A percentile compares a stretch with the other conserved stretches of the same genome.
These are phyloP conservation scores for Rubia yunnanensis DNA, from an alignment of 257 asterid species.

Conservation along the genomic window DNA sequence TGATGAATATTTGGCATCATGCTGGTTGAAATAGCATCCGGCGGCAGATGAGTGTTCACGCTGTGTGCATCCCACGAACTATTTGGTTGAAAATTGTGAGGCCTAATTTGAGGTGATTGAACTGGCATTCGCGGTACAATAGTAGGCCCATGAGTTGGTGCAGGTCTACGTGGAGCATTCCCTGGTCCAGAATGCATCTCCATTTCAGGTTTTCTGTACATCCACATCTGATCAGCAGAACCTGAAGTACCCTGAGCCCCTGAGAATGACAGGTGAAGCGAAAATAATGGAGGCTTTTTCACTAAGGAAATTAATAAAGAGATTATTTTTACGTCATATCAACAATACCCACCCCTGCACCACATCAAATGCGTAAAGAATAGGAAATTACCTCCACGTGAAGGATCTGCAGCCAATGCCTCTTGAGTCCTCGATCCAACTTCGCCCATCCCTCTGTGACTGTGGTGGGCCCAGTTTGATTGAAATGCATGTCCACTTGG, in stretches of 20 bases:
- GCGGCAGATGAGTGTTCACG: conserved; percentile 37
- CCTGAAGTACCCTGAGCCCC: conserved; percentile 23
- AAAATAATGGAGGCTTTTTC: not conserved
- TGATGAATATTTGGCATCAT: conserved; percentile 37
- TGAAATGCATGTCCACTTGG: conserved; percentile 46
- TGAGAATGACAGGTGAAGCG: conserved; percentile 4
- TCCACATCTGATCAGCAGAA: conserved; percentile 29
- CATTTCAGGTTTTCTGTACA: conserved; percentile 34
- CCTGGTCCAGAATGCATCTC: conserved; percentile 47
- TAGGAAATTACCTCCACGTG: conserved; percentile 22
- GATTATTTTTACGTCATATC: not conserved
- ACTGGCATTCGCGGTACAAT: conserved; percentile 47
- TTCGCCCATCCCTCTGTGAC: conserved; percentile 42
- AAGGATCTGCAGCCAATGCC: conserved; percentile 20
- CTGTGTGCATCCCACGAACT: conserved; percentile 68
- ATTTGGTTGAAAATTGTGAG: conserved; percentile 56
- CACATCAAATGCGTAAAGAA: not conserved
- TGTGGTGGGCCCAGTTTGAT: conserved; percentile 44
- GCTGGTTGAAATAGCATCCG: conserved; percentile 36
- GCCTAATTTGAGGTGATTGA: conserved; percentile 47
- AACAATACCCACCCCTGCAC: not conserved
- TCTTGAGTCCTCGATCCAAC: conserved; percentile 29
- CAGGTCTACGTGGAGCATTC: conserved; percentile 30
- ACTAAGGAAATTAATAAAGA: not conserved
- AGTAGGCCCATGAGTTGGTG: conserved; percentile 40